Conservation (phyloP, 345 rosid genomes). For the Gossypium thurberi region DNA sequence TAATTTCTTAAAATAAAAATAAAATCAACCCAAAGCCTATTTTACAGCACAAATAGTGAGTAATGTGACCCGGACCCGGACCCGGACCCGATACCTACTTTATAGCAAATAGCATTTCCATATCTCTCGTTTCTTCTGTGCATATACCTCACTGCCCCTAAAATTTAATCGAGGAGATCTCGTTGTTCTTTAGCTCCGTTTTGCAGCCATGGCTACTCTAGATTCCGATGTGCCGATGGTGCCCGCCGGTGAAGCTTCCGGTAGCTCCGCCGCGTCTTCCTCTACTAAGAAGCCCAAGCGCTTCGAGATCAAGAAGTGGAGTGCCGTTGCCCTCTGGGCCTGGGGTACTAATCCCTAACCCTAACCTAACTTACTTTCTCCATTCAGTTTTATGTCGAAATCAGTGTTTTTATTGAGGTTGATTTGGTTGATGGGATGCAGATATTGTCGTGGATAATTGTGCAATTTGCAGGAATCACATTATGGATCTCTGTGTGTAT, state of each 20-base stretch:
- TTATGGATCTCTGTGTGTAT: conserved; percentile 90
- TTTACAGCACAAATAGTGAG: no score
- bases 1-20: no score
- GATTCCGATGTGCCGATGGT: conserved; percentile 79
- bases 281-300: conserved; percentile 75
- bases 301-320: conserved; percentile 94
- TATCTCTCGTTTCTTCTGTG: background rate
- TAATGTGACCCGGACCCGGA: no score
- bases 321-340: conserved; percentile 92
- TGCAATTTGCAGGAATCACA: conserved; percentile 90
- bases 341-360: conserved; percentile 52
- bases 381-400: background rate
- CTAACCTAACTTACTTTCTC: background rate
- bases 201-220: conserved; percentile 53
- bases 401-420: background rate
- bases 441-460: conserved; percentile 95
- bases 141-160: background rate
- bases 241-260: conserved; percentile 67
- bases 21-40: no score
- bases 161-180: background rate
- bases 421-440: conserved; percentile 24
- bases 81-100: background rate
- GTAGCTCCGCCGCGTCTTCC: conserved; percentile 42
- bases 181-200: background rate
- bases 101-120: background rate